These are phyloP conservation scores for Calycina herbarum DNA, from an alignment of 2,329 filamentous ascomycete species.

Conservation along the genomic window DNA sequence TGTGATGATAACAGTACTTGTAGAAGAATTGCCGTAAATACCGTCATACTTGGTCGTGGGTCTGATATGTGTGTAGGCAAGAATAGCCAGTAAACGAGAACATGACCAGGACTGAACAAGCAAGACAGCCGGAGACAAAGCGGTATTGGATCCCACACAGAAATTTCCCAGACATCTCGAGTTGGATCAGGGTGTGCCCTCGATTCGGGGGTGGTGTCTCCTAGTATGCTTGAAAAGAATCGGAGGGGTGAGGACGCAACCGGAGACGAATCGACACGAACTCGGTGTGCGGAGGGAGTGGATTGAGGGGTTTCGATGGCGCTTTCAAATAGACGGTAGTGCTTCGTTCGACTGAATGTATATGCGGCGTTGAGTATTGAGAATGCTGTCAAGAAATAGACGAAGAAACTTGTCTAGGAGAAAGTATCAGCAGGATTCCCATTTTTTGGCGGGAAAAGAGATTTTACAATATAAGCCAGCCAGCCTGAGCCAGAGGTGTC, in stretches of 20 bases:
- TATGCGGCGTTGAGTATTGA: constrained; percentile 78
- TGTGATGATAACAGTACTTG: constrained; percentile 74
- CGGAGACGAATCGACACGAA: constrained; percentile 83
- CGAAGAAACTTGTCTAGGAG: constrained; percentile 63
- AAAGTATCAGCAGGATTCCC: constrained; percentile 21
- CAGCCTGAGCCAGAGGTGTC: constrained; percentile 60
- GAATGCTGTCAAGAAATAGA: constrained; percentile 66
- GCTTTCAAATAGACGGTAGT: constrained; percentile 89
- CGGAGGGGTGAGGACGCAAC: constrained; percentile 75
- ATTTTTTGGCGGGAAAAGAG: constrained; percentile 4
- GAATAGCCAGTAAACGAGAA: constrained; percentile 87
- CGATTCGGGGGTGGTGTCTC: constrained; percentile 71
- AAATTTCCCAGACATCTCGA: constrained; percentile 91
- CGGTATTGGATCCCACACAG: constrained; percentile 90
- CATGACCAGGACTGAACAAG: constrained; percentile 88
- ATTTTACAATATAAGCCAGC: constrained; percentile 59
- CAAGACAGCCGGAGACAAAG: constrained; percentile 81
- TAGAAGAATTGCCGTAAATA: constrained; percentile 79
- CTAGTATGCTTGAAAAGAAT: constrained; percentile 68
- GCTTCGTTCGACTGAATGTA: constrained; percentile 76
- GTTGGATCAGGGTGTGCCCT: constrained; percentile 79
- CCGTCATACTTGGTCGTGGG: constrained; percentile 78
- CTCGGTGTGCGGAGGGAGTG: constrained; percentile 84
- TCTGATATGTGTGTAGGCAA: constrained; percentile 76
- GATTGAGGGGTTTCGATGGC: constrained; percentile 73